Evolutionary conservation across 768 basidiomycete species (phyloP), one percentile per base, ranked within the genome.

Genomic region (Cystobasidiopsis lactophilus): DNA sequence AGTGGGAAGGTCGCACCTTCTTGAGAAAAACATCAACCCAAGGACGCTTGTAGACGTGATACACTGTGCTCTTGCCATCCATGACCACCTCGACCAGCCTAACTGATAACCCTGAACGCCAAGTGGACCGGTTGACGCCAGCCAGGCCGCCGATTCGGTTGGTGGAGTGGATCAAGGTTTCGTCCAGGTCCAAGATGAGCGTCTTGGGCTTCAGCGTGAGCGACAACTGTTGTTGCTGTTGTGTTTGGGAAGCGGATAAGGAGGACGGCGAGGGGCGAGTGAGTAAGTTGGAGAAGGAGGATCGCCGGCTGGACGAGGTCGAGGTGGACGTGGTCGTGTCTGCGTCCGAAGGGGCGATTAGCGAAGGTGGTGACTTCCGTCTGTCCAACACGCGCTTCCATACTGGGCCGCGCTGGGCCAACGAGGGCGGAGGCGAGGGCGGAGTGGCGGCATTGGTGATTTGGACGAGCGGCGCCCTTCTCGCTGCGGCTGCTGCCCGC

Each of bases 1-100:
- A 43, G 31, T 24, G 45, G 26, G 37, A 21, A 21, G 43, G 40
- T 47, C 70, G 54, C 57, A 84, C 85, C 72, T 85, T 88, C 58
- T 83, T 74, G 57, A 89, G 71, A 63, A 89, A 89, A 63, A 82
- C 91, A 67, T 98, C 91, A 35, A 85, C 91, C 72, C 86, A 93
- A 2, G 91, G 91, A 55, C 91, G 75, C 68, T 98, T 98, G 70
- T 96, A 95, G 44, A 98, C 91, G 66, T 95, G 91, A 66, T 98
- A 98, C 49, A 88, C 70, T 2, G 85, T 91, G 63, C 81, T 85
- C 58, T 79, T 73, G 33, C 82, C 93, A 35, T 80, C 82, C 23
- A 93, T 68, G 23, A 85, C 77, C 27, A 98, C 93, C 64, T 98
- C 88, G 5, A 98, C 86, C 58, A 80, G 83, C 70, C 85, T 83